phyloP scores from a whole-genome alignment of 352 stramenopile species.

The Pythium sukuiense region DNA sequence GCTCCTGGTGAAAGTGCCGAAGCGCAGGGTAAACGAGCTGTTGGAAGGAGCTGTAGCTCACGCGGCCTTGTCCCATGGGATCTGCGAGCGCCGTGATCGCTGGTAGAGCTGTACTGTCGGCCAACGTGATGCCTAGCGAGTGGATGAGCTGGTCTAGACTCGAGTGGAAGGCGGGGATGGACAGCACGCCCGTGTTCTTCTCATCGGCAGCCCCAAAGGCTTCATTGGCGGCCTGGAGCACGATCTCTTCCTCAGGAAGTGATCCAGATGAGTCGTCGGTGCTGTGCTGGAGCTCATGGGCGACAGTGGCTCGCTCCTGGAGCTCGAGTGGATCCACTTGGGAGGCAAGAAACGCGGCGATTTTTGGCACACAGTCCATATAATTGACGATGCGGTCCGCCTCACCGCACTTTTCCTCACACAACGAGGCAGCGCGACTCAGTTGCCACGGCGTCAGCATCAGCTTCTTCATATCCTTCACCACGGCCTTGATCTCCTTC shows the following conservation, averaged over 20 bases:
- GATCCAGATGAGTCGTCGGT: neutral
- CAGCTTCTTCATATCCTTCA: slow-evolving; percentile 55
- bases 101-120: slow-evolving; percentile 24
- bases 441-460: slow-evolving; percentile 53
- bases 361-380: slow-evolving; percentile 32
- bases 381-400: slow-evolving; percentile 49
- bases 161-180: slow-evolving; percentile 36
- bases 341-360: slow-evolving; percentile 30
- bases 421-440: slow-evolving; percentile 38
- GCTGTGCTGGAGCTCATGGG: slow-evolving; percentile 12
- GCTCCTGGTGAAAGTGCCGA: slow-evolving; percentile 36
- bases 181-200: slow-evolving; percentile 35
- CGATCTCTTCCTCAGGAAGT: slow-evolving; percentile 20
- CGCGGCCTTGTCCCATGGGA: slow-evolving; percentile 44
- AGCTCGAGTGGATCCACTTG: slow-evolving; percentile 38
- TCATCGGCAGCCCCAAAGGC: slow-evolving; percentile 42
- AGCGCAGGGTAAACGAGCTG: slow-evolving; percentile 52
- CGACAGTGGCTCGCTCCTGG: slow-evolving; percentile 24
- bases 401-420: slow-evolving; percentile 20
- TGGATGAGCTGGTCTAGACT: slow-evolving; percentile 30
- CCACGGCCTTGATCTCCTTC: slow-evolving; percentile 42
- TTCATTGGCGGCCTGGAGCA: slow-evolving; percentile 34
- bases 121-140: slow-evolving; percentile 22
- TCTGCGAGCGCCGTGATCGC: slow-evolving; percentile 46
- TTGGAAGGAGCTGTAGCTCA: slow-evolving; percentile 62